These are phyloP conservation scores for Corinectria fuckeliana DNA, from an alignment of 2,329 filamentous ascomycete genomes.

Conservation along the genomic window DNA sequence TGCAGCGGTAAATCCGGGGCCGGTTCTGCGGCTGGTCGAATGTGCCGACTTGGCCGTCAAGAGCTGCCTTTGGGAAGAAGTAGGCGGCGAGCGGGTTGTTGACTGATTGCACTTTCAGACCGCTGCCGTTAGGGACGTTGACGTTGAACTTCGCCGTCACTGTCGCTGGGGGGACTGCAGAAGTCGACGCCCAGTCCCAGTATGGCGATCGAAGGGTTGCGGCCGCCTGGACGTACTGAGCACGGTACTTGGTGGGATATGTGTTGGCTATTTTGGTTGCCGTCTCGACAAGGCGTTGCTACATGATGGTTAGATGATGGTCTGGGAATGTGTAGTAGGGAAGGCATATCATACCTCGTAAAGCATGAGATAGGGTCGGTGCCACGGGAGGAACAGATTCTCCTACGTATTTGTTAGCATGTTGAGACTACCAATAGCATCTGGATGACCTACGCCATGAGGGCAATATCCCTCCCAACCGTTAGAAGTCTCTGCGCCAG, in stretches of 20 bases:
- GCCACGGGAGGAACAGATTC: conserved; percentile 59
- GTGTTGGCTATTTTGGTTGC: conserved; percentile 1
- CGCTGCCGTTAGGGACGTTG: conserved; percentile 47
- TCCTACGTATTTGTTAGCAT: conserved; percentile 45
- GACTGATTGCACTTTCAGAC: conserved; percentile 43
- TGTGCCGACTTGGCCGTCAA: conserved; percentile 47
- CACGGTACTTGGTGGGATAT: conserved; percentile 47
- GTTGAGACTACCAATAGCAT: neutral
- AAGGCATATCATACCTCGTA: conserved; percentile 50
- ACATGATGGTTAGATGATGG: neutral
- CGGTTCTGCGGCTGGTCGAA: conserved; percentile 35
- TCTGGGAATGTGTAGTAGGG: neutral
- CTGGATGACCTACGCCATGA: conserved; percentile 47
- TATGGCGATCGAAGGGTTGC: conserved; percentile 56
- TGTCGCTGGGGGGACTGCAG: conserved; percentile 50
- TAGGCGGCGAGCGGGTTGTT: conserved; percentile 62
- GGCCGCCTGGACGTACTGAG: conserved; percentile 52
- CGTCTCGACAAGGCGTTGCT: conserved; percentile 7
- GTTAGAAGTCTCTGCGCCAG: conserved; percentile 38
- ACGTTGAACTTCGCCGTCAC: conserved; percentile 45
- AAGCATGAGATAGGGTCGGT: conserved; percentile 60
- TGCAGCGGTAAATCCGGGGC: conserved; percentile 51
- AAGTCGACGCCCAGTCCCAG: conserved; percentile 60
- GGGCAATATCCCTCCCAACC: conserved; percentile 54
- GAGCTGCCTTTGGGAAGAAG: conserved; percentile 51